These are phyloP conservation scores for Capronia epimyces DNA, from an alignment of 2,329 filamentous ascomycete species.

Conservation along the genomic window DNA sequence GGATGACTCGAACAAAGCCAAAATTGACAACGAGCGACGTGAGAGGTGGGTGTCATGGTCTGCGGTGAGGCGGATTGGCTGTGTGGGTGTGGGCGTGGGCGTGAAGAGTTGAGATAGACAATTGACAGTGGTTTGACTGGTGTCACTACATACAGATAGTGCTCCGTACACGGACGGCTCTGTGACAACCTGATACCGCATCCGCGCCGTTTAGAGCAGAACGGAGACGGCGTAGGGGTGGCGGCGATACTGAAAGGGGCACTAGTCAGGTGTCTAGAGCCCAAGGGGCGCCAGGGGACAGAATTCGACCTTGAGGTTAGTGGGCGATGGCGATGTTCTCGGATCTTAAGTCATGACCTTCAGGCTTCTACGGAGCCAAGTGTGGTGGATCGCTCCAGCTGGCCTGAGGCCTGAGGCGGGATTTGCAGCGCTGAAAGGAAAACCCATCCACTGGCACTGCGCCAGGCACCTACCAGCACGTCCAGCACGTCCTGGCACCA, in stretches of 20 bases:
- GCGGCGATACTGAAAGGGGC: neutral
- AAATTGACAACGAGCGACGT: neutral
- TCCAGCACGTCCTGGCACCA: too few relatives aligned
- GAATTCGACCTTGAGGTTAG: too few relatives aligned
- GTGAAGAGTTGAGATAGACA: neutral
- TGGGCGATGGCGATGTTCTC: neutral
- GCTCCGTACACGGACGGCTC: too few relatives aligned
- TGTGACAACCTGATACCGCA: neutral
- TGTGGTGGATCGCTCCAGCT: neutral
- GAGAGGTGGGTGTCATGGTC: neutral
- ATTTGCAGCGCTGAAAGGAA: neutral
- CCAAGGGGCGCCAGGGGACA: neutral
- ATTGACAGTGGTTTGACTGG: slow-evolving; percentile 1
- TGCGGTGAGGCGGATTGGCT: neutral
- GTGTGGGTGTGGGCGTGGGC: neutral
- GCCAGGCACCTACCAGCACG: neutral
- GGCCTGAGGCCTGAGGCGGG: neutral
- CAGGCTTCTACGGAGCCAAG: neutral
- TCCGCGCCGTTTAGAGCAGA: neutral
- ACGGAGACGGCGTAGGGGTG: neutral
- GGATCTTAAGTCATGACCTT: neutral
- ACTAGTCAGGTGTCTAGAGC: neutral
- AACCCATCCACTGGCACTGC: neutral
- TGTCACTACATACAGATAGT: too few relatives aligned
- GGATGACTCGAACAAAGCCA: neutral